Percentiles rank a stretch among this genome's conserved stretches.
Evolutionary conservation across 2,329 filamentous ascomycete genomes (phyloP).

Genomic region (Botryotinia calthae): DNA sequence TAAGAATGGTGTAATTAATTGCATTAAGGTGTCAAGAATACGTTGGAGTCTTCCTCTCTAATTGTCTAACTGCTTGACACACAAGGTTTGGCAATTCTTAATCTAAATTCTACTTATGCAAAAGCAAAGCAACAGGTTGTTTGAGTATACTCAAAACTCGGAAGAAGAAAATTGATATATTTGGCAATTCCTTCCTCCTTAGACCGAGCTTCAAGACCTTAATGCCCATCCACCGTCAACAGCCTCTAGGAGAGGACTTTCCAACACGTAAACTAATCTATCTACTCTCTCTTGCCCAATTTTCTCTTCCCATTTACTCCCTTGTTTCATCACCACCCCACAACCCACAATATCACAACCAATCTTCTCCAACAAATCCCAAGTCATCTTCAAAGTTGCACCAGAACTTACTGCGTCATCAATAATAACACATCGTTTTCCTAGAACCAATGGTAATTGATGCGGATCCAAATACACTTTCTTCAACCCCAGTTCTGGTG

Average conservation of each 20-base stretch:
- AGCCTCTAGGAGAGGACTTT: slow-evolving; percentile 31
- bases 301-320: slow-evolving; percentile 28
- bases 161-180: too few relatives aligned
- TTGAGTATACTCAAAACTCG: neutral
- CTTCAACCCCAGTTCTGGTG: slow-evolving; percentile 27
- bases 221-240: slow-evolving; percentile 32
- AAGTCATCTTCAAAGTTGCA: slow-evolving; percentile 31
- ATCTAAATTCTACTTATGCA: neutral
- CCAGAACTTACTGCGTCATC: slow-evolving; percentile 36
- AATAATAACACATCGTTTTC: slow-evolving; percentile 30
- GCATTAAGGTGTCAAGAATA: neutral
- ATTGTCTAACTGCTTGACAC: too few relatives aligned
- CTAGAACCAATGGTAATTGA: slow-evolving; percentile 28
- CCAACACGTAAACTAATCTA: slow-evolving; percentile 30
- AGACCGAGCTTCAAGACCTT: neutral
- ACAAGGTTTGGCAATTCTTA: too few relatives aligned
- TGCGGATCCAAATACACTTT: slow-evolving; percentile 34
- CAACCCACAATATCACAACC: slow-evolving; percentile 27
- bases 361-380: slow-evolving; percentile 34
- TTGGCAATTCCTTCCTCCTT: neutral
- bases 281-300: slow-evolving; percentile 25
- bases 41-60: neutral
- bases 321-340: slow-evolving; percentile 36
- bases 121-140: neutral
- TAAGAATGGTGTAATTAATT: too few relatives aligned